These are phyloP conservation scores for Panicum hallii DNA, from an alignment of 202 grass and related monocot species.

Conservation along the genomic window DNA sequence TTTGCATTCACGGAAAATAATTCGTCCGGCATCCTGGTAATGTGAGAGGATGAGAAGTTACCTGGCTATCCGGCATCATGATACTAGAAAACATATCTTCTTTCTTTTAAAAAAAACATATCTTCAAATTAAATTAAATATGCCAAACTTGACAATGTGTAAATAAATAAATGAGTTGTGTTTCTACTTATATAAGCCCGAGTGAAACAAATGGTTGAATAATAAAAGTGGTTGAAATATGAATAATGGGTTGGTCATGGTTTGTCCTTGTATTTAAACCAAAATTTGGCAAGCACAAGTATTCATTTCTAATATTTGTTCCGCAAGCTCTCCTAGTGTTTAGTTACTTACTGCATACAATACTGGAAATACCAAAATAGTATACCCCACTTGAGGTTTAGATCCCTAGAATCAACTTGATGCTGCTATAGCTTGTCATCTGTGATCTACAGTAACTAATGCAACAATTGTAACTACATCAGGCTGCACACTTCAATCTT, in stretches of 20 bases:
- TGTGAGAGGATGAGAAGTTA: background rate
- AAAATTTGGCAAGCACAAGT: background rate
- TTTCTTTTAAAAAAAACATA: background rate
- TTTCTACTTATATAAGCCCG: background rate
- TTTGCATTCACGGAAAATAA: slow-evolving; percentile 29
- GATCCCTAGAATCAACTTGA: background rate
- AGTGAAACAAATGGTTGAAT: background rate
- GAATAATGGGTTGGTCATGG: background rate
- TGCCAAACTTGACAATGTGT: background rate
- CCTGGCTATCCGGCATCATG: background rate
- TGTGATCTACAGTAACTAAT: slow-evolving; percentile 14
- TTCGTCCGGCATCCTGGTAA: slow-evolving; percentile 8
- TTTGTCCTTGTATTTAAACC: background rate
- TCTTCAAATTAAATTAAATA: background rate
- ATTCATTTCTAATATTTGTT: background rate
- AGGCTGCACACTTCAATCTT: background rate
- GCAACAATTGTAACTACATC: background rate
- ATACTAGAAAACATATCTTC: background rate
- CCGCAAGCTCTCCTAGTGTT: background rate
- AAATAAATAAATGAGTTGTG: background rate
- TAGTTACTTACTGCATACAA: background rate
- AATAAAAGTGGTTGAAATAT: background rate
- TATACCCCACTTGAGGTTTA: background rate
- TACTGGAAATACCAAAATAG: background rate
- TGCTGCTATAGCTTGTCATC: background rate